phyloP scores from a whole-genome alignment of 1,284 basidiomycete species.

The Leccinum fallax region DNA sequence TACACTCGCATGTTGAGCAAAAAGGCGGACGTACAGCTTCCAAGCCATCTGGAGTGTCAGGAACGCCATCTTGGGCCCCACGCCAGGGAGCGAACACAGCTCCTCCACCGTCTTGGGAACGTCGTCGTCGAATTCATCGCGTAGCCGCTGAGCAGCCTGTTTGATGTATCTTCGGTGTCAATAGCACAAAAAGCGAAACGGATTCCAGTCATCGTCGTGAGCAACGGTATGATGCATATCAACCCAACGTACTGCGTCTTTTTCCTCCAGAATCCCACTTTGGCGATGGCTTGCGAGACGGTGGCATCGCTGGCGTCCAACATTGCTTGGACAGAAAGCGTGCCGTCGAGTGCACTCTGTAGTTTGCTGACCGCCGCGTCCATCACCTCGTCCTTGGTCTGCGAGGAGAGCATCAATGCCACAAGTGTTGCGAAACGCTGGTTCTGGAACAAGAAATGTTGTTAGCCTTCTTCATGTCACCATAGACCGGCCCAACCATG shows the following conservation, averaged over 20 bases:
- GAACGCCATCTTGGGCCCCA: slow-evolving; percentile 95
- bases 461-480: too few relatives aligned
- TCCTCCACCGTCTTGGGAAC: slow-evolving; percentile 88
- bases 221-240: background rate
- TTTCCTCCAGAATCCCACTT: slow-evolving; percentile 92
- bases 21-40: slow-evolving; percentile 61
- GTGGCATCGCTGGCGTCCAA: slow-evolving; percentile 61
- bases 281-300: slow-evolving; percentile 78
- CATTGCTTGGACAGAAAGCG: slow-evolving; percentile 74
- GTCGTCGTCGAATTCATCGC: slow-evolving; percentile 75
- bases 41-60: slow-evolving; percentile 83
- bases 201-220: background rate
- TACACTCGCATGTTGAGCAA: background rate
- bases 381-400: slow-evolving; percentile 93
- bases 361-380: slow-evolving; percentile 82
- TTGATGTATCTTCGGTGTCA: slow-evolving; percentile 63
- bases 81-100: slow-evolving; percentile 81
- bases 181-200: background rate
- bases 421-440: slow-evolving; percentile 85
- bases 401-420: slow-evolving; percentile 93
- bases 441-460: slow-evolving; percentile 47
- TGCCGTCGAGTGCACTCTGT: slow-evolving; percentile 73
- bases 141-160: slow-evolving; percentile 66
- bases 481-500: too few relatives aligned
- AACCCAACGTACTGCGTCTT: slow-evolving; percentile 67